Base-by-base conservation (phyloP, 768 basidiomycete genomes). In the Leccinum pellstonianum region DNA sequence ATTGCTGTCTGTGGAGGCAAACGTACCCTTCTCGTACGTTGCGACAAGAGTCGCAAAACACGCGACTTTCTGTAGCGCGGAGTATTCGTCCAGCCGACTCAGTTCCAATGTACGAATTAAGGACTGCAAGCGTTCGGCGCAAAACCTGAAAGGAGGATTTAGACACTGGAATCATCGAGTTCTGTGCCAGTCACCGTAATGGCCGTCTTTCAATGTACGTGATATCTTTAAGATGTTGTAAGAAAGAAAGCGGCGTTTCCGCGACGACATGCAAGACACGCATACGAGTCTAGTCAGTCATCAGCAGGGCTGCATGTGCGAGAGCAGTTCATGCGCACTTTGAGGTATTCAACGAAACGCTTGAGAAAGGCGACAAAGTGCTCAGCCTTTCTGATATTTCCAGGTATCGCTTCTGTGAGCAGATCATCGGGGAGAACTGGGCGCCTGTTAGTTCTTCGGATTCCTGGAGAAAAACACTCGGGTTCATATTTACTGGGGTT, bases 361-460 rank as follows among this genome's bases (percentile, higher is more conserved):
- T 96, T 98, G 62, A 99, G 76, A 77, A 99, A 99, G 0, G 97
- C 96, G 15, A 98, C 93, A 67, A 99, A 99, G 76, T 99, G 97
- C 70, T 99, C 97, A 0, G 97, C 97, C 73, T 98, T 97, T 50
- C 97, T 83, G 60, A 99, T 99, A 68, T 99, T 99, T 11, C 97
- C 97, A 33, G 97, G 97, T 52, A 99, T 83, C 6, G 97, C 96
- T 76, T 99, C 97, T 55, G 87, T 89, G 51, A 99, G 79, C 51
- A 99, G 83, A 72, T 99, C 97, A 59, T 95, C 93, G 21, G 97
- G 96, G 2, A 99, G 79, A 31, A 93, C 94, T 94, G 62, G 10
- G n/a, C 56, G 53, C 15, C 35, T 19, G 57, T 60, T 37, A 55
- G 60, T 54, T 25, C 15, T 35, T 25, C 12, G 17, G 48, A 23